Base-by-base conservation (phyloP, 768 basidiomycete genomes). In the Pleurotus citrinopileatus region DNA sequence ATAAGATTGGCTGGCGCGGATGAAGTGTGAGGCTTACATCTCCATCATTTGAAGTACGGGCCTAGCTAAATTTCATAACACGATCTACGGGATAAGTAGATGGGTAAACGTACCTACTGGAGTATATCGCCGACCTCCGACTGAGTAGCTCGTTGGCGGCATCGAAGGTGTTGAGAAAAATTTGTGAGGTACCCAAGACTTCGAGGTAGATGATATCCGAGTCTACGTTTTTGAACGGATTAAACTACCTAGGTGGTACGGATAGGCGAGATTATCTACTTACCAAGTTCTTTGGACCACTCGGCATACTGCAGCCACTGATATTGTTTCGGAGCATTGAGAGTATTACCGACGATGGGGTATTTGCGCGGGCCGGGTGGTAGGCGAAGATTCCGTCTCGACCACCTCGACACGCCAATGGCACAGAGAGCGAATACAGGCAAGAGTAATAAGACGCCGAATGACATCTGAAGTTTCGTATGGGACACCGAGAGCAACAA, bases 51-150 rank as follows among this genome's bases (percentile, higher is more conserved):
- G 42, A 63, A 62, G 0, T 10, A 2, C 3, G 3, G 3, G n/a
- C n/a, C n/a, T 34, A n/a, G n/a, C 2, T 1, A 34, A 34, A n/a
- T n/a, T n/a, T 10, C n/a, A n/a, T 9, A n/a, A 3, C 2, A 3
- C 10, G 32, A 10, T 3, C 1, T 10, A 34, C 10, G 9, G 32
- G n/a, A 10, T 34, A 3, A 68, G 55, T 63, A 72, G 64, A 12
- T 59, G 38, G 29, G 66, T 59, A 32, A 38, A 61, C 63, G n/a
- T 50, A 65, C 66, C 76, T 62, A 57, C 70, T 70, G 0, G 74
- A 76, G 58, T 76, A 79, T 15, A 70, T 70, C 4, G 67, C 43
- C 0, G 73, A 73, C 23, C 70, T 61, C 56, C 72, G 76, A 26
- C 73, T 71, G 20, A 78, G 65, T 0, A 79, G 62, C 1, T 79